A percentile compares a stretch with the other conserved stretches of the same genome.
phyloP scores from a whole-genome alignment of 345 rosid species.

The Pistacia atlantica region DNA sequence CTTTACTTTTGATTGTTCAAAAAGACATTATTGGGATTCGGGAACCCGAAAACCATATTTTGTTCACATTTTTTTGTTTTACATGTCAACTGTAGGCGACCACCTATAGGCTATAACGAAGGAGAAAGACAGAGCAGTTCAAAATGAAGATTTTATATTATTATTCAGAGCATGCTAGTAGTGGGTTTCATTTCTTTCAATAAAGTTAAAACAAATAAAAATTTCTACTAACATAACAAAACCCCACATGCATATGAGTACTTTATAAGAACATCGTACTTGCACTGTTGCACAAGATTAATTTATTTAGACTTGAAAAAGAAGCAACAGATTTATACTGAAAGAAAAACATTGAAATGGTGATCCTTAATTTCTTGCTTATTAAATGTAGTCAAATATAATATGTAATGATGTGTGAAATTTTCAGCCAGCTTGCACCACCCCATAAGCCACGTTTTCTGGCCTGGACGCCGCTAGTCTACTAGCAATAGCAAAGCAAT shows the following conservation, averaged over 20 bases:
- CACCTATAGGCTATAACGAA: background rate
- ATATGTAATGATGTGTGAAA: background rate
- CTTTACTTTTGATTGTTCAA: background rate
- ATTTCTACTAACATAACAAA: background rate
- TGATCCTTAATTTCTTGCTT: background rate
- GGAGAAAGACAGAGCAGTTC: background rate
- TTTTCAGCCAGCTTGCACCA: slow-evolving; percentile 17
- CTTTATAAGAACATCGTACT: slow-evolving; percentile 20
- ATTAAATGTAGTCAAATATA: background rate
- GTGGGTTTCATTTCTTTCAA: slow-evolving; percentile 14
- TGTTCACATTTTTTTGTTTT: background rate
- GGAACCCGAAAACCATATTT: background rate
- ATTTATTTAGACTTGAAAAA: background rate
- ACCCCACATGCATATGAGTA: slow-evolving; percentile 14
- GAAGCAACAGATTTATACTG: slow-evolving; percentile 1
- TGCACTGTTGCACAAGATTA: background rate
- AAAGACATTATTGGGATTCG: background rate
- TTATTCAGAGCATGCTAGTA: background rate
- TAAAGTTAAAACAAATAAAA: background rate
- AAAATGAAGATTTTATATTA: background rate
- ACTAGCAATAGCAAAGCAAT: background rate
- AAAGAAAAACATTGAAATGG: background rate
- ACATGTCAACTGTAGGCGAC: too few relatives aligned
- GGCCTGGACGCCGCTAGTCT: slow-evolving; percentile 4
- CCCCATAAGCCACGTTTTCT: slow-evolving; percentile 1